Percentiles rank a stretch among this genome's conserved stretches.
Evolutionary conservation across 169 alveolate species (phyloP).

Genomic region (Plasmodium inui): DNA sequence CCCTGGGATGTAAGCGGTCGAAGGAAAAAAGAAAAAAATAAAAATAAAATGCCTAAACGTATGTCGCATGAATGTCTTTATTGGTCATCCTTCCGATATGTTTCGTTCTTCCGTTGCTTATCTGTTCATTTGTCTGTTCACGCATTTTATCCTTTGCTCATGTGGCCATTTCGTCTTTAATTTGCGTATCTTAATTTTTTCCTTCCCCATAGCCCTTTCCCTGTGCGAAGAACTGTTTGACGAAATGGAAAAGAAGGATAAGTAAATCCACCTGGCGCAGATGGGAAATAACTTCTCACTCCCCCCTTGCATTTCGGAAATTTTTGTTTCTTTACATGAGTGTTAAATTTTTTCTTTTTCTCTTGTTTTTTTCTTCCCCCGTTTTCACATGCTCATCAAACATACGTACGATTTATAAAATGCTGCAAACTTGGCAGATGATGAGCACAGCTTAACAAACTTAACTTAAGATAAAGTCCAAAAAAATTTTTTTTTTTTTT

Average conservation of each 20-base stretch:
- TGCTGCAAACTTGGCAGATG: background rate
- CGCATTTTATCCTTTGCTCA: conserved; percentile 9
- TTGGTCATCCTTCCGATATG: background rate
- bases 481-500: too few relatives aligned
- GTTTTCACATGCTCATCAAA: background rate
- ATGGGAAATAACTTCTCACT: background rate
- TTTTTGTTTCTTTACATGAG: background rate
- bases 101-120: background rate
- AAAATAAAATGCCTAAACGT: background rate
- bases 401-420: background rate
- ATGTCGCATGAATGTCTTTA: background rate
- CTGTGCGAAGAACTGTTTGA: conserved; percentile 61
- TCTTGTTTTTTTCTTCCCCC: background rate
- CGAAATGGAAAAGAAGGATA: conserved; percentile 36
- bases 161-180: background rate
- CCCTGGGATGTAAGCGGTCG: background rate
- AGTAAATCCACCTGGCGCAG: background rate
- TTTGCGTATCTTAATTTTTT: background rate
- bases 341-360: background rate
- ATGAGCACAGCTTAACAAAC: background rate
- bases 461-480: background rate
- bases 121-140: background rate
- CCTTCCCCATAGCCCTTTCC: conserved; percentile 17
- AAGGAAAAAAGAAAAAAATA: background rate
- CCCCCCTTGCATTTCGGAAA: background rate